phyloP scores from a whole-genome alignment of 2,329 filamentous ascomycete species.

The Fusarium humuli region DNA sequence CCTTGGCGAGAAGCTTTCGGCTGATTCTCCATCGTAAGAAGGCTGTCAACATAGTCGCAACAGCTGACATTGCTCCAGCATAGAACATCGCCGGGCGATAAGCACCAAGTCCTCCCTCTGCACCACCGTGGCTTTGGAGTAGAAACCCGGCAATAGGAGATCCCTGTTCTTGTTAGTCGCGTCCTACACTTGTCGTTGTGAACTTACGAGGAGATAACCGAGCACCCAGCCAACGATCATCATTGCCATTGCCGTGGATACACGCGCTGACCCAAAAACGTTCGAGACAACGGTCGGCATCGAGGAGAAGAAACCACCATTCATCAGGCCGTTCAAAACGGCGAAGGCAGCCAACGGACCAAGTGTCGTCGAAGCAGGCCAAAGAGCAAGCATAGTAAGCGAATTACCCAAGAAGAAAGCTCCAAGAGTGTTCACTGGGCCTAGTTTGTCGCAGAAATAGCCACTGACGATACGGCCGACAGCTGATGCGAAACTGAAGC shows the following conservation, averaged over 20 bases:
- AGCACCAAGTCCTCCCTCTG: conserved; percentile 60
- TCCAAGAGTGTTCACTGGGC: conserved; percentile 66
- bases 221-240: conserved; percentile 69
- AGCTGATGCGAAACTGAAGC: conserved; percentile 71
- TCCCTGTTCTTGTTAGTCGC: conserved; percentile 52
- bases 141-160: conserved; percentile 71
- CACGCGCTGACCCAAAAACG: conserved; percentile 66
- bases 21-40: conserved; percentile 25
- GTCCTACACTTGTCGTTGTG: accelerated
- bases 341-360: conserved; percentile 67
- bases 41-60: conserved; percentile 18
- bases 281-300: conserved; percentile 73
- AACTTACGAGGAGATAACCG: conserved; percentile 68
- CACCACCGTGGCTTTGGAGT: conserved; percentile 65
- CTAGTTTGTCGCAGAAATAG: conserved; percentile 64
- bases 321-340: conserved; percentile 69
- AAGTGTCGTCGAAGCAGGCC: conserved; percentile 68
- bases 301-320: conserved; percentile 72
- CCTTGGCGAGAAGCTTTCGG: conserved; percentile 8
- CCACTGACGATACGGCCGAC: conserved; percentile 67
- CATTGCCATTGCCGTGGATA: conserved; percentile 71
- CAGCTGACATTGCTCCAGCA: conserved; percentile 55
- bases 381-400: conserved; percentile 69
- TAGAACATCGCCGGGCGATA: conserved; percentile 73
- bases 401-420: conserved; percentile 63